Base-by-base conservation (phyloP, 1,139 yeast species). In the Candida pseudoviswanathii region DNA sequence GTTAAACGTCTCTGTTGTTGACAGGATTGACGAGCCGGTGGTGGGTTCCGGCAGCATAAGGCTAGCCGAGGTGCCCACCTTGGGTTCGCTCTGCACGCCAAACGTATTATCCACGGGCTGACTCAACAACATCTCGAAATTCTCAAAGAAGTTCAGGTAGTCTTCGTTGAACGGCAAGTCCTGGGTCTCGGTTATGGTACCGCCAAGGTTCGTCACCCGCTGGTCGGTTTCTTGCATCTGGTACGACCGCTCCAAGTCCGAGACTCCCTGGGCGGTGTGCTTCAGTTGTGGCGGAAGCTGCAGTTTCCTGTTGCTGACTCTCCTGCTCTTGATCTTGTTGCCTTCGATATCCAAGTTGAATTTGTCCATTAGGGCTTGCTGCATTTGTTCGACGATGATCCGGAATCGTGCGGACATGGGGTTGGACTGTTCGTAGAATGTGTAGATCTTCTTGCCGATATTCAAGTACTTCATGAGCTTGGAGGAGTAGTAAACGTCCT, bases 1-100 rank as follows among this genome's bases (percentile, higher is more conserved):
- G 42, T 60, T 63, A 33, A 55, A 51, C 36, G 54, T 51, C 21
- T 58, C 60, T 25, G 11, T 21, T 27, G 43, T 39, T 11, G 34
- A 5, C 24, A n/a, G 22, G 16, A 25, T 8, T 5, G 43, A 11
- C 26, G 44, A 26, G 3, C 9, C 6, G 6, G 41, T n/a, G 16
- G 41, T 27, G 16, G 32, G 2, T 22, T 9, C 10, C 1, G 30
- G 5, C 21, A n/a, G 32, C 10, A 36, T 27, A 16, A 36, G 11
- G 16, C 41, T 29, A 27, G 6, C 8, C 25, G 33, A 27, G 5
- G 33, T 25, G n/a, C 16, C 30, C 10, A 25, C 21, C n/a, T 10
- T n/a, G 9, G 24, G 25, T 4, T 24, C 40, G 24, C 10, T 36
- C 21, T 36, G 40, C 10, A 24, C 24, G 6, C 4, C 27, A 22